These are phyloP conservation scores for Penicillium bialowiezense DNA, from an alignment of 495 filamentous ascomycete genomes.

Conservation along the genomic window DNA sequence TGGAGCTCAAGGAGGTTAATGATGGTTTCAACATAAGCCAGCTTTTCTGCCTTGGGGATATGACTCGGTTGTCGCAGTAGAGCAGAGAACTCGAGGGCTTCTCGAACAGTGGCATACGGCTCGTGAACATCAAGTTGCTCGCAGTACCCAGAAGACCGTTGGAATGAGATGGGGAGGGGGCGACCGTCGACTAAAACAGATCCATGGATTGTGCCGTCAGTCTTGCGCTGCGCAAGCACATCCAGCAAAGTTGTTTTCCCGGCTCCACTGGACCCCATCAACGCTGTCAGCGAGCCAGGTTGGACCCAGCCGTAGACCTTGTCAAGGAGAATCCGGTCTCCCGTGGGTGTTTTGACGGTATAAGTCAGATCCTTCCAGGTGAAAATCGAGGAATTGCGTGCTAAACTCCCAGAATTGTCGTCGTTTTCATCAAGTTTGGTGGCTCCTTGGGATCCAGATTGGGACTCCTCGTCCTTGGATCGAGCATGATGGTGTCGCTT, in stretches of 20 bases:
- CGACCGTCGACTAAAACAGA: constrained; percentile 83
- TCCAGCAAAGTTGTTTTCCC: constrained; percentile 63
- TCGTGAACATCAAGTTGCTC: constrained; percentile 63
- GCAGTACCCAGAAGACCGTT: constrained; percentile 61
- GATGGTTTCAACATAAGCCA: constrained; percentile 58
- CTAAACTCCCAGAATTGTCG: constrained; percentile 14
- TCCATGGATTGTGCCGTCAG: constrained; percentile 82
- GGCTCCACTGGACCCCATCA: constrained; percentile 66
- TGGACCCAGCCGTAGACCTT: constrained; percentile 89
- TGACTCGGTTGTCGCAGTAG: constrained; percentile 53
- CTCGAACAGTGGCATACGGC: constrained; percentile 57
- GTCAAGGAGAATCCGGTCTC: constrained; percentile 57
- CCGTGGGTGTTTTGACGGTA: constrained; percentile 42
- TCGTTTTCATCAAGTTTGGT: background rate
- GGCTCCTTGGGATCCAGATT: background rate
- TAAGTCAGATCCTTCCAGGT: constrained; percentile 63
- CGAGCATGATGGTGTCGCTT: constrained; percentile 1
- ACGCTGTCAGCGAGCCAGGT: constrained; percentile 73
- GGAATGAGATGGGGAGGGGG: constrained; percentile 75
- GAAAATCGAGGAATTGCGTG: constrained; percentile 53
- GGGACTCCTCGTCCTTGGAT: constrained; percentile 23
- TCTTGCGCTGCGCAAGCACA: constrained; percentile 63
- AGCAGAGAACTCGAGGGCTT: constrained; percentile 59
- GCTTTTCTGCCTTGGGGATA: constrained; percentile 52
- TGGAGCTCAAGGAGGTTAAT: constrained; percentile 58